Percentiles rank a stretch among this genome's conserved stretches.
These are phyloP conservation scores for Pleurozium schreberi DNA, from an alignment of 225 moss, liverwort and hornwort species.

Conservation along the genomic window DNA sequence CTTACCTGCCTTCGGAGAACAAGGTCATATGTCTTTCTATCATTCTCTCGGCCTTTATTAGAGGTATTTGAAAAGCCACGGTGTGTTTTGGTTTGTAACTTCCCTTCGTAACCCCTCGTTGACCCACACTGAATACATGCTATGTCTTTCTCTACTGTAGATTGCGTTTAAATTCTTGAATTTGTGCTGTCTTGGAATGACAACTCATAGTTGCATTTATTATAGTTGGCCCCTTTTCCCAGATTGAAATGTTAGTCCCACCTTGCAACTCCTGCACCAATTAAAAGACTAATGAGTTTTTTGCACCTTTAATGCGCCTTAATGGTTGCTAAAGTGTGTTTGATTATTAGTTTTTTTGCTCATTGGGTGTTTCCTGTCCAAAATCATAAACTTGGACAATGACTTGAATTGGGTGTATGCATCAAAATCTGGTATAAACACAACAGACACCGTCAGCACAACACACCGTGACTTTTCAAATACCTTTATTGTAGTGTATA, in stretches of 20 bases:
- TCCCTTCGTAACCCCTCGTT: not conserved
- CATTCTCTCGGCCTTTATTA: not conserved
- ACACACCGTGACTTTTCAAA: not conserved
- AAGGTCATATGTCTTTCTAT: conserved; percentile 35
- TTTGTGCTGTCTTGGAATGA: not conserved
- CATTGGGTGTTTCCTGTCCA: not conserved
- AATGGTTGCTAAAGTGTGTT: not conserved
- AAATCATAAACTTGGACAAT: not conserved
- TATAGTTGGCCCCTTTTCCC: not conserved
- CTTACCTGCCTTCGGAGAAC: conserved; percentile 33
- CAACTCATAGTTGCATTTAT: not conserved
- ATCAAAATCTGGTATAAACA: too few relatives aligned
- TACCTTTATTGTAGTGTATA: not conserved
- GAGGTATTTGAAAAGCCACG: not conserved
- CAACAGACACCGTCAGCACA: not conserved
- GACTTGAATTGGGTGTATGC: not conserved
- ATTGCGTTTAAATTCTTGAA: not conserved
- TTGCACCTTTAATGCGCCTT: not conserved
- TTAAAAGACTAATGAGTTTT: too few relatives aligned
- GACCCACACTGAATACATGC: not conserved
- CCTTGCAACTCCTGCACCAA: not conserved
- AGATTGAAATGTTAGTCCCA: not conserved
- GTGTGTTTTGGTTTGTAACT: not conserved
- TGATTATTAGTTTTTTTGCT: too few relatives aligned
- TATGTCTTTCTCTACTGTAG: not conserved